These are phyloP conservation scores for Nitzschia putrida DNA, from an alignment of 108 stramenopile genomes.

Conservation along the genomic window DNA sequence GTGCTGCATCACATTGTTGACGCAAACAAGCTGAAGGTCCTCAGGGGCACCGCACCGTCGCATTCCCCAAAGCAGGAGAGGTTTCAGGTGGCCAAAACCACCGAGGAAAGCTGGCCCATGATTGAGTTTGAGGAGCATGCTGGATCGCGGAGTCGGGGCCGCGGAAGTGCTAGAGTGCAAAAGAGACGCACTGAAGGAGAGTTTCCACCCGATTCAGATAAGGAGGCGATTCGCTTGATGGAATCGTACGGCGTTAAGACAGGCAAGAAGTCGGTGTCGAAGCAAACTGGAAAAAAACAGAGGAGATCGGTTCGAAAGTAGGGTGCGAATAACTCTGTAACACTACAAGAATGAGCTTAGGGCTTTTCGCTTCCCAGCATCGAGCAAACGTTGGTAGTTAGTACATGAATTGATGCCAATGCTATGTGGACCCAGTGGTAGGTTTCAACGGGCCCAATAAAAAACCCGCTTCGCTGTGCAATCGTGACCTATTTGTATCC, in stretches of 20 bases:
- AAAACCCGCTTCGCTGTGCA: too few species aligned
- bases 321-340: not conserved
- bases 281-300: not conserved
- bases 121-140: too few species aligned
- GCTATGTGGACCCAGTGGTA: too few species aligned
- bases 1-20: not conserved
- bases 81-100: too few species aligned
- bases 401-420: not conserved
- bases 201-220: slow-evolving; percentile 1
- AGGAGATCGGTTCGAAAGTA: not conserved
- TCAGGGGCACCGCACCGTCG: too few species aligned
- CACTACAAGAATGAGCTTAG: not conserved
- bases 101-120: too few species aligned
- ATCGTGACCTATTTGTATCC: too few species aligned
- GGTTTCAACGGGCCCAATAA: too few species aligned
- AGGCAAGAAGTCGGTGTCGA: not conserved
- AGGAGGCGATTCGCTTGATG: slow-evolving; percentile 4
- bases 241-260: not conserved
- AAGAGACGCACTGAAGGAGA: too few species aligned
- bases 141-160: not conserved
- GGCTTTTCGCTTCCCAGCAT: not conserved
- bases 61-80: too few species aligned
- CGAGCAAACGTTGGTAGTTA: too few species aligned
- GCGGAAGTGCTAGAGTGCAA: not conserved
- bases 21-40: not conserved